phyloP scores from a whole-genome alignment of 805 yeast genomes.

The Saturnispora sekii region DNA sequence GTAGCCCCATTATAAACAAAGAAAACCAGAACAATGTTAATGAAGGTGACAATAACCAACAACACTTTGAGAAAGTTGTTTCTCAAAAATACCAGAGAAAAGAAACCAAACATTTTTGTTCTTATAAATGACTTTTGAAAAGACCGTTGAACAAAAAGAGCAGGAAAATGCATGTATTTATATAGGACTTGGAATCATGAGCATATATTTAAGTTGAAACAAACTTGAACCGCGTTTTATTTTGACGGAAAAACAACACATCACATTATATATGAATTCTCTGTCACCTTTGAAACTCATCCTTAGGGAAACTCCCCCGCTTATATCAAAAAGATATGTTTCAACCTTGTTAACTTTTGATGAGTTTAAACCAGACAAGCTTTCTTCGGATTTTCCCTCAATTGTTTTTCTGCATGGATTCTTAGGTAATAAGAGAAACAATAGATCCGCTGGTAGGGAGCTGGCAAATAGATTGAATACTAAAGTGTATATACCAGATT shows the following conservation, averaged over 20 bases:
- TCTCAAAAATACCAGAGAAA: slow-evolving; percentile 6
- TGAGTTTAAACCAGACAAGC: slow-evolving; percentile 2
- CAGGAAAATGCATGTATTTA: neutral
- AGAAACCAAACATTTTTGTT: slow-evolving; percentile 1
- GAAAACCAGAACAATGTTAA: slow-evolving; percentile 11
- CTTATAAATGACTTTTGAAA: neutral
- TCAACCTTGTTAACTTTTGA: slow-evolving; percentile 5
- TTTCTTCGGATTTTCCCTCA: slow-evolving; percentile 33
- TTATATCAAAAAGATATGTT: neutral
- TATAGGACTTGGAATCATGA: neutral
- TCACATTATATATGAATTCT: neutral
- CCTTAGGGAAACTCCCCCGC: neutral
- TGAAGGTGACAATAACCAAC: slow-evolving; percentile 6
- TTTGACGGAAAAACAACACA: too few species aligned
- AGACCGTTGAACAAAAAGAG: too few species aligned
- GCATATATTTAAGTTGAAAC: neutral
- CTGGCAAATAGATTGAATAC: slow-evolving; percentile 38
- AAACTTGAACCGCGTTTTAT: neutral
- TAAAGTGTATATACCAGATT: slow-evolving; percentile 58
- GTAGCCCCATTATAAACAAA: slow-evolving; percentile 13
- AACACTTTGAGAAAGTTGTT: slow-evolving; percentile 10
- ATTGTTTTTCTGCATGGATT: slow-evolving; percentile 79
- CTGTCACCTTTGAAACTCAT: neutral
- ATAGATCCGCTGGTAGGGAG: slow-evolving; percentile 60
- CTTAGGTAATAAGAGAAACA: slow-evolving; percentile 73